These are phyloP conservation scores for Breviolum minutum DNA, from an alignment of 73 alveolate species.

Conservation along the genomic window DNA sequence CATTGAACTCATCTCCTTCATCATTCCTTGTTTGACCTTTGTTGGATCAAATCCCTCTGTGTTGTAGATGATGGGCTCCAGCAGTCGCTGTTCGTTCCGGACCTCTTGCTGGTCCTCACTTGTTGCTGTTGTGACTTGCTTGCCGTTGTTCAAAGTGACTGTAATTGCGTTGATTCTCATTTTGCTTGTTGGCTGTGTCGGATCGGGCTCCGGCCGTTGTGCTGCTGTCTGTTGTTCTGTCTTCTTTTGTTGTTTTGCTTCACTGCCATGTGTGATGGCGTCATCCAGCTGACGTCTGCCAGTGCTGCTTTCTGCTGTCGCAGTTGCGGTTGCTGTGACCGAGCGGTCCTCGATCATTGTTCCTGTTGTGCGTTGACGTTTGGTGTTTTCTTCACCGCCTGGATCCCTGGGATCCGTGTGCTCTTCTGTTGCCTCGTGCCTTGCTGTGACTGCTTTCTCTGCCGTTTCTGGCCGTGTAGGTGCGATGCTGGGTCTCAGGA, in stretches of 20 bases:
- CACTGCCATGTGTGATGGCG: background rate
- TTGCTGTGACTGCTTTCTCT: background rate
- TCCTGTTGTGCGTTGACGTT: background rate
- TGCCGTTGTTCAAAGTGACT: background rate
- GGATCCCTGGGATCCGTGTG: background rate
- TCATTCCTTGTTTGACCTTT: background rate
- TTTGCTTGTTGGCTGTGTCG: background rate
- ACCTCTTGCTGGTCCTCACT: background rate
- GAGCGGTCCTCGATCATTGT: background rate
- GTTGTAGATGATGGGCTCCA: background rate
- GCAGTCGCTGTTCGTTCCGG: background rate
- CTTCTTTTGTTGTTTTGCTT: background rate
- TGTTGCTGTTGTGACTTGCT: background rate
- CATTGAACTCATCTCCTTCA: conserved; percentile 20
- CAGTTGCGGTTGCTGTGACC: background rate
- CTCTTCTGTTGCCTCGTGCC: background rate
- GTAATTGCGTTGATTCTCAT: background rate
- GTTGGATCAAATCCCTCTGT: background rate
- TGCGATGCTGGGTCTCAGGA: background rate
- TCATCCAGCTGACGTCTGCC: background rate
- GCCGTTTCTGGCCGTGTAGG: background rate
- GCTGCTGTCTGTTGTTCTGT: background rate
- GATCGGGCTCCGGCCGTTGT: background rate
- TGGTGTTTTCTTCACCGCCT: too few relatives aligned
- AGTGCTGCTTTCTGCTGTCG: background rate